Evolutionary conservation across 2,329 filamentous ascomycete genomes (phyloP), one percentile per base, ranked within the genome.

Genomic region (Samsoniella hepiali): DNA sequence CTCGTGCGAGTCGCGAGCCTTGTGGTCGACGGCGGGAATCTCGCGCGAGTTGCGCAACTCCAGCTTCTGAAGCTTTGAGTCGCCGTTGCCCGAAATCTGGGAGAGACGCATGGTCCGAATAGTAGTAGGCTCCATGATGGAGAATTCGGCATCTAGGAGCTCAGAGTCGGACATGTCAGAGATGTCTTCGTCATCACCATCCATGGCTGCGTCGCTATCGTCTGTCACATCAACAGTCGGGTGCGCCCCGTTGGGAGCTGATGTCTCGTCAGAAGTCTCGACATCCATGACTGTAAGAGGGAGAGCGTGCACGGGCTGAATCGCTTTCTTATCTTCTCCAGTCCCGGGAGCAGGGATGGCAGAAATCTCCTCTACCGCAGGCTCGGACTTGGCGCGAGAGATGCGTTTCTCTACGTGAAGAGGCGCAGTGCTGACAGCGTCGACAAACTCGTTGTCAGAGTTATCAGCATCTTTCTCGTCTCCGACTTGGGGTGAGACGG

Each of bases 41-140:
- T 62, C 58, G 38, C 56, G 47, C 22, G 57, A 61, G 32, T 44
- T 64, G 51, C 66, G 62, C 10, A 47, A n/a, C 27, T 58, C 63
- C 10, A 53, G 50, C 63, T 67, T 69, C 63, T 69, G 67, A n/a
- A 45, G 49, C 34, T 54, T 62, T 7, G 45, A 36, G 17, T 47
- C 50, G 31, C 50, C 29, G 15, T 38, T 54, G 49, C n/a, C 49
- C 22, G 58, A 62, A 6, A 62, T 36, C 44, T 62, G 58, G 9
- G 58, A 62, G 29, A 62, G 58, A 29, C 58, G 49, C 58, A 62
- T 44, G 40, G 49, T 62, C 17, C 47, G 50, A 29, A 53, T 22
- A 22, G 61, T 50, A 44, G 54, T 38, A 45, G 61, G 61, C 29
- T 58, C 54, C 44, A 58, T 58, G 6, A 63, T 51, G 44, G 61